Conservation (phyloP, 352 stramenopile genomes). For the Albugo candida region DNA sequence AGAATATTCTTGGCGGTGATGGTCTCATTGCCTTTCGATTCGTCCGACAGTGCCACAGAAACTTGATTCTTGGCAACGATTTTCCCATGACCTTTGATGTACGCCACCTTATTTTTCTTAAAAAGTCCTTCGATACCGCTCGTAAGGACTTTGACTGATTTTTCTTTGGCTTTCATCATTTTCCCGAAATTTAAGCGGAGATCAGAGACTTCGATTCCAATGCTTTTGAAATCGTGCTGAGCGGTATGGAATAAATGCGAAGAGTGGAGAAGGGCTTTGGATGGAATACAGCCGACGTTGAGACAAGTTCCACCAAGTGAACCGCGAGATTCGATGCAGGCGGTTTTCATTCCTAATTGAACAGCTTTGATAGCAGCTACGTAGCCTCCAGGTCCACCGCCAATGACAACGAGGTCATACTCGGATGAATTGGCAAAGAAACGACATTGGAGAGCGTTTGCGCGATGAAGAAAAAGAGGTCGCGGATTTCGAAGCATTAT, state of each 20-base stretch:
- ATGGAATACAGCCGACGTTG: constrained; percentile 99
- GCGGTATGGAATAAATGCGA: constrained; percentile 93
- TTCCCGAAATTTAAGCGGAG: constrained; percentile 89
- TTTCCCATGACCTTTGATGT: constrained; percentile 94
- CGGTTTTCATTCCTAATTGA: constrained; percentile 96
- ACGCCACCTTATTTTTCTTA: constrained; percentile 99
- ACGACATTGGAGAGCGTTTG: constrained; percentile 18
- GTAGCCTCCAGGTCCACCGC: constrained; percentile 95
- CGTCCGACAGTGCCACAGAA: constrained; percentile 79
- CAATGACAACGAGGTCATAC: constrained; percentile 81
- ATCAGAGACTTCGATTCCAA: constrained; percentile 84
- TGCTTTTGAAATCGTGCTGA: constrained; percentile 90
- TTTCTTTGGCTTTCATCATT: constrained; percentile 94
- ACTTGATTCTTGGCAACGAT: constrained; percentile 86
- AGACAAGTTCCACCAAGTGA: constrained; percentile 93
- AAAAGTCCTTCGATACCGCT: constrained; percentile 95
- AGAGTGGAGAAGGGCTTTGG: constrained; percentile 92
- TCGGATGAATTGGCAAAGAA: constrained; percentile 20
- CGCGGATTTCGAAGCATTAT: not conserved
- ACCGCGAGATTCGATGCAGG: constrained; percentile 93
- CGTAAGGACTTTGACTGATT: constrained; percentile 89
- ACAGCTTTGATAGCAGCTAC: constrained; percentile 97
- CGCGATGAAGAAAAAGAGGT: not conserved
- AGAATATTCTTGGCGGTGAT: constrained; percentile 97
- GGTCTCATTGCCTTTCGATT: constrained; percentile 63